Percentiles rank a stretch among this genome's conserved stretches.
Conservation (phyloP, 2,329 filamentous ascomycete species). For the Domatiomyces globalis region DNA sequence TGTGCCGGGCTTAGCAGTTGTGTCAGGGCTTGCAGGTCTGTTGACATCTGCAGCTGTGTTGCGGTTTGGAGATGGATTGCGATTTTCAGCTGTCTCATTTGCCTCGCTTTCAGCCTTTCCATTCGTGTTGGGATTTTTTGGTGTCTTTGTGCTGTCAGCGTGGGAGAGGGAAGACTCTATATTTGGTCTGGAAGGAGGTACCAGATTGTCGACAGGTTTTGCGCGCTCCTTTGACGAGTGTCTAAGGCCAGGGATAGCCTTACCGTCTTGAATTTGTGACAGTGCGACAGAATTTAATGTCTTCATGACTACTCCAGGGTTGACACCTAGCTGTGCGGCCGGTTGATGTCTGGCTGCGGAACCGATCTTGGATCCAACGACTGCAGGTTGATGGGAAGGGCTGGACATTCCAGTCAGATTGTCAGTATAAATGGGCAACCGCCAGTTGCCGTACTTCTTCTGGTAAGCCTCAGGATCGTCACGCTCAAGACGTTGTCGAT, state of each 20-base stretch:
- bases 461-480: conserved; percentile 22
- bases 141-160: no score
- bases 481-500: conserved; percentile 28
- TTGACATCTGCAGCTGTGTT: not conserved
- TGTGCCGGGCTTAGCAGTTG: not conserved
- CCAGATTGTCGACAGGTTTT: not conserved
- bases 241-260: not conserved
- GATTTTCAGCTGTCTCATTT: not conserved
- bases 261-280: not conserved
- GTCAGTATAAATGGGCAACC: not conserved
- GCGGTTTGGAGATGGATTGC: not conserved
- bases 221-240: not conserved
- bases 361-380: not conserved
- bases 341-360: not conserved
- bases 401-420: not conserved
- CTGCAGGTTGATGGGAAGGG: not conserved
- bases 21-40: not conserved
- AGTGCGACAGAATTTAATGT: not conserved
- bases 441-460: conserved; percentile 1
- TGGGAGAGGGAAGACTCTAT: not conserved
- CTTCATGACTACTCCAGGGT: not conserved
- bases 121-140: no score
- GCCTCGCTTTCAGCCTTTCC: no score
- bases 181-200: not conserved
- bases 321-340: not conserved